phyloP scores from a whole-genome alignment of 169 alveolate genomes.

The Eimeria maxima region DNA sequence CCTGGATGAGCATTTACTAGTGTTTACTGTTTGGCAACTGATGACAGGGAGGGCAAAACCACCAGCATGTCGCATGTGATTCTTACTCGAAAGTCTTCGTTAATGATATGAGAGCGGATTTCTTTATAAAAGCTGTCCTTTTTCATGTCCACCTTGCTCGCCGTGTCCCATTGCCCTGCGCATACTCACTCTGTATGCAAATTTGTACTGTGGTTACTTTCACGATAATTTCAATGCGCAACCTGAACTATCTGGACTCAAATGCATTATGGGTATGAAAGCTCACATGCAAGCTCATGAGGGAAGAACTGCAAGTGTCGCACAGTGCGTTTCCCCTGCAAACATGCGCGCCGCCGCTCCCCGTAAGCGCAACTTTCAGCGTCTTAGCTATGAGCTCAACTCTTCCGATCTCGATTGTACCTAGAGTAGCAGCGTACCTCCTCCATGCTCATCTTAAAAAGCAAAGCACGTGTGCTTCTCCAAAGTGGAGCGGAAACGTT shows the following conservation, averaged over 20 bases:
- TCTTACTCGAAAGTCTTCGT: conserved; percentile 79
- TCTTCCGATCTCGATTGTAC: background rate
- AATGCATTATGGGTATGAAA: background rate
- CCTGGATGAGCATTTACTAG: background rate
- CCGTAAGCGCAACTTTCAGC: background rate
- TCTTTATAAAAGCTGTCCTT: conserved; percentile 27
- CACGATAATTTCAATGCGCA: background rate
- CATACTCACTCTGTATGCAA: background rate
- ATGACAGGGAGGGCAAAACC: background rate
- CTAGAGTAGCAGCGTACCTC: conserved; percentile 8
- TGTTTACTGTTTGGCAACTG: background rate
- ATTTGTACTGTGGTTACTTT: background rate
- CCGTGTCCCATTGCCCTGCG: conserved; percentile 82
- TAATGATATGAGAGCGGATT: conserved; percentile 63
- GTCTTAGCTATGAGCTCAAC: background rate
- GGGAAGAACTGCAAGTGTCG: conserved; percentile 51
- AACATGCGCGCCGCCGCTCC: background rate
- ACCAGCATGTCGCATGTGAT: background rate
- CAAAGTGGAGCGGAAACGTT: conserved; percentile 81
- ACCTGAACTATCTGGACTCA: background rate
- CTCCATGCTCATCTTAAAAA: conserved; percentile 30
- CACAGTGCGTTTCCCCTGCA: conserved; percentile 67
- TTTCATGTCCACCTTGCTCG: conserved; percentile 68
- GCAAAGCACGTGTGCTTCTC: conserved; percentile 70
- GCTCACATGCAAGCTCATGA: conserved; percentile 70